These are phyloP conservation scores for Aspergillus carlsbadensis DNA, from an alignment of 495 filamentous ascomycete species.

Conservation along the genomic window DNA sequence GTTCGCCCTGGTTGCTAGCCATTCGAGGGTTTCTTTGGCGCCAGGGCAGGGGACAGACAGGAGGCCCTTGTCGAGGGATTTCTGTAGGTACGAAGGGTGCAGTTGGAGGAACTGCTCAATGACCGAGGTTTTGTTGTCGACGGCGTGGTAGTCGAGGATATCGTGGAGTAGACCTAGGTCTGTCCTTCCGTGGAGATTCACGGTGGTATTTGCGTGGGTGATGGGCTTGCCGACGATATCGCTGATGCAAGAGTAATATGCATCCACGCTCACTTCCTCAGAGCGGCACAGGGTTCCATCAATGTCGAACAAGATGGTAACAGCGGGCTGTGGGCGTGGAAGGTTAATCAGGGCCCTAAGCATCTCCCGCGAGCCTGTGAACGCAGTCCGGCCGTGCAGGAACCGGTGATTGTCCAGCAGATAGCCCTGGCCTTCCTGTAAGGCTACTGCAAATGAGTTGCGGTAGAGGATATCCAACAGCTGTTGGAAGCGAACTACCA, in stretches of 20 bases:
- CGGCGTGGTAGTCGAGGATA: conserved; percentile 10
- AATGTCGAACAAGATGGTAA: conserved; percentile 13
- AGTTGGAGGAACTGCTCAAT: conserved; percentile 4
- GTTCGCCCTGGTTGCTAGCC: conserved; percentile 1
- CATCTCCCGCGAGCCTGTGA: conserved; percentile 11
- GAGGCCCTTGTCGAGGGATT: conserved; percentile 12
- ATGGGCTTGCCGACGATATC: conserved; percentile 13
- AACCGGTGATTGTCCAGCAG: conserved; percentile 15
- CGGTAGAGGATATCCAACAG: conserved; percentile 7
- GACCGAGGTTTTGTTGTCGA: conserved; percentile 4
- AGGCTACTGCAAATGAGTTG: conserved; percentile 7
- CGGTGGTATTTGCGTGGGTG: conserved; percentile 14
- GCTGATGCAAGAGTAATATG: conserved; percentile 15
- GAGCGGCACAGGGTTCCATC: conserved; percentile 20
- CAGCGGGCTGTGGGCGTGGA: conserved; percentile 3
- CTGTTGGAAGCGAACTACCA: conserved; percentile 7
- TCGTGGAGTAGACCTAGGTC: conserved; percentile 13
- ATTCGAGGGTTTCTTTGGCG: conserved; percentile 12
- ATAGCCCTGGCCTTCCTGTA: conserved; percentile 14
- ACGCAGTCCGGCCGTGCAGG: conserved; percentile 13
- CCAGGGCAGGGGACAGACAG: neutral
- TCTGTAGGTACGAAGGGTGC: conserved; percentile 13
- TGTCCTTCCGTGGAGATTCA: conserved; percentile 15
- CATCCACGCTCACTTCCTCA: conserved; percentile 18
- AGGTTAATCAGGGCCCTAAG: conserved; percentile 12